Evolutionary conservation across 345 rosid genomes (phyloP).

Genomic region (Carallia pectinifolia): DNA sequence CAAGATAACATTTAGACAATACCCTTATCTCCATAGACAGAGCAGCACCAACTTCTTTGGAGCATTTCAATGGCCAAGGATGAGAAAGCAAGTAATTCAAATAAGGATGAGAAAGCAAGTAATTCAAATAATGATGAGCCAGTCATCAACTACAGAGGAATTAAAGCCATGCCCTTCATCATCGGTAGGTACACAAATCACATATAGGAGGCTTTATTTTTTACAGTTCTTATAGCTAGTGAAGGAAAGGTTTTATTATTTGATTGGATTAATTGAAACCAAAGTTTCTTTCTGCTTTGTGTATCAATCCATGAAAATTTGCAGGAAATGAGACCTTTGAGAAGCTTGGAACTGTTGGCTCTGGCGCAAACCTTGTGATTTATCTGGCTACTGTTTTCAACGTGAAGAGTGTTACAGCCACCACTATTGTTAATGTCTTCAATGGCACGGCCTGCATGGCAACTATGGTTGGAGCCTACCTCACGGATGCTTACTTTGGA

Average conservation of each 20-base stretch:
- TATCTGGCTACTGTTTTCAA: slow-evolving; percentile 21
- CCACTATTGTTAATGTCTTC: slow-evolving; percentile 19
- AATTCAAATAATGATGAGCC: not conserved
- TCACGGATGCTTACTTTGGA: slow-evolving; percentile 23
- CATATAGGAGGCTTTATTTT: not conserved
- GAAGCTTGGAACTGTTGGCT: slow-evolving; percentile 23
- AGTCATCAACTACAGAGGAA: slow-evolving; percentile 17
- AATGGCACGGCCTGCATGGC: slow-evolving; percentile 20
- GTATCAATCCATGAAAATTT: not conserved
- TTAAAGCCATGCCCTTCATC: slow-evolving; percentile 25
- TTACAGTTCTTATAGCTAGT: no score
- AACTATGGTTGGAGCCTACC: slow-evolving; percentile 22
- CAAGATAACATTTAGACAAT: not conserved
- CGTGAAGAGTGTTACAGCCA: slow-evolving; percentile 19
- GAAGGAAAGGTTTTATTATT: not conserved
- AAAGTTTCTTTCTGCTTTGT: not conserved
- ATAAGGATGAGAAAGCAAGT: not conserved
- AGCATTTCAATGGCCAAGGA: not conserved
- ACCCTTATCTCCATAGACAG: not conserved
- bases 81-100: not conserved
- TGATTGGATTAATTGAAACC: not conserved
- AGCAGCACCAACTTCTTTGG: not conserved
- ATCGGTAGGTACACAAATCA: not conserved
- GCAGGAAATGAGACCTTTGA: slow-evolving; percentile 30
- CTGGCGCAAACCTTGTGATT: slow-evolving; percentile 13